Conservation (phyloP, 768 basidiomycete species). For the Mycena venus region DNA sequence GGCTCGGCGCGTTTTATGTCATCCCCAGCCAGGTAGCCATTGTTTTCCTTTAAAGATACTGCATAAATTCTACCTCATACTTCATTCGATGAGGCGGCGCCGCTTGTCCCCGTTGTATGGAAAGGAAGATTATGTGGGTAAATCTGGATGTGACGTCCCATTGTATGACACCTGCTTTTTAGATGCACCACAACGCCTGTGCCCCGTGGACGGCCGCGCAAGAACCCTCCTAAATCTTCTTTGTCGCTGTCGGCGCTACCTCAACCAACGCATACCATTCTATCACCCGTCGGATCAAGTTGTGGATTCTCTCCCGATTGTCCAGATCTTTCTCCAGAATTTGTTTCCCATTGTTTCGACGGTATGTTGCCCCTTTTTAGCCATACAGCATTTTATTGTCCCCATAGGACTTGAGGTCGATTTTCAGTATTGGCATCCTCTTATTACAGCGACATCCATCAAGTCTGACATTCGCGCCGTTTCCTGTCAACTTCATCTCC, state of each 20-base stretch:
- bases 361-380: not conserved
- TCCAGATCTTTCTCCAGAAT: slow-evolving; percentile 13
- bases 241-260: not conserved
- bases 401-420: not conserved
- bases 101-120: not conserved
- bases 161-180: not conserved
- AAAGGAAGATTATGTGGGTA: not conserved
- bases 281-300: not conserved
- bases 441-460: not conserved
- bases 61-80: no score
- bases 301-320: not conserved
- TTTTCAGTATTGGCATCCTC: not conserved
- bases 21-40: slow-evolving; percentile 12
- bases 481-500: slow-evolving; percentile 1
- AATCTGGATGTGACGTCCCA: no score
- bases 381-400: not conserved
- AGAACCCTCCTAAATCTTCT: not conserved
- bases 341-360: slow-evolving; percentile 21
- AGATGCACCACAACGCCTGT: not conserved
- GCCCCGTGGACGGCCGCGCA: not conserved
- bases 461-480: not conserved
- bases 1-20: slow-evolving; percentile 10
- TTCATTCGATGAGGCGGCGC: no score
- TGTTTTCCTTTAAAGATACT: no score
- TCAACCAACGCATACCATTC: not conserved